These are phyloP conservation scores for Calamus simplicifolius DNA, from an alignment of 176 grass and related monocot species.

Conservation along the genomic window DNA sequence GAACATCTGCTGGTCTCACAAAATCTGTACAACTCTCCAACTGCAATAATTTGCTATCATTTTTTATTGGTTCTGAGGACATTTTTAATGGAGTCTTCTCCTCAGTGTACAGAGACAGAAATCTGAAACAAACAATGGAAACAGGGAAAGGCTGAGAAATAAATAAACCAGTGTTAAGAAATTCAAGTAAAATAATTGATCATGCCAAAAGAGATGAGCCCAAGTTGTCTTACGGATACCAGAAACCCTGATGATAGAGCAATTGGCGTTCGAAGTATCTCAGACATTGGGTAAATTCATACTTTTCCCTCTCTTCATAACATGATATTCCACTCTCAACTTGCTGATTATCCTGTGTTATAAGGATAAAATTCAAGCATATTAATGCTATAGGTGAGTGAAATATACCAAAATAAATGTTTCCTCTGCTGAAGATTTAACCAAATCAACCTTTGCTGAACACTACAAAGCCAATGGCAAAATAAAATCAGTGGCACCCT, in stretches of 20 bases:
- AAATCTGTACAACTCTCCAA: slow-evolving; percentile 3
- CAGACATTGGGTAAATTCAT: slow-evolving; percentile 42
- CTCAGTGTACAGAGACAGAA: slow-evolving; percentile 8
- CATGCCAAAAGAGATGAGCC: not conserved
- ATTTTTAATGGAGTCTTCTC: not conserved
- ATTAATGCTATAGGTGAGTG: not conserved
- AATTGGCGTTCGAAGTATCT: slow-evolving; percentile 25
- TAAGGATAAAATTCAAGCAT: not conserved
- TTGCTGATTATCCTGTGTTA: slow-evolving; percentile 30
- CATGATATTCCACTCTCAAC: slow-evolving; percentile 6
- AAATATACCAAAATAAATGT: not conserved
- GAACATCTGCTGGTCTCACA: not conserved
- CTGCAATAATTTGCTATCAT: not conserved
- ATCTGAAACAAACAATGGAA: slow-evolving; percentile 3
- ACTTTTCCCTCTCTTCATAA: slow-evolving; percentile 20
- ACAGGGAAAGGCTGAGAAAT: not conserved
- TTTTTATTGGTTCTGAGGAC: not conserved
- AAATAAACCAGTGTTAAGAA: slow-evolving; percentile 2
- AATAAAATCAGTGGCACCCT: too few relatives aligned
- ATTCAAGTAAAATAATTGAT: not conserved
- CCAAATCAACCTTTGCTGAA: too few relatives aligned
- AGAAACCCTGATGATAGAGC: slow-evolving; percentile 28
- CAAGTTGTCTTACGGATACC: slow-evolving; percentile 17
- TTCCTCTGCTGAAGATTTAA: not conserved
- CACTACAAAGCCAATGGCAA: too few relatives aligned